Conservation (phyloP, 1,284 basidiomycete genomes). For the Moesziomyces globuligerus region DNA sequence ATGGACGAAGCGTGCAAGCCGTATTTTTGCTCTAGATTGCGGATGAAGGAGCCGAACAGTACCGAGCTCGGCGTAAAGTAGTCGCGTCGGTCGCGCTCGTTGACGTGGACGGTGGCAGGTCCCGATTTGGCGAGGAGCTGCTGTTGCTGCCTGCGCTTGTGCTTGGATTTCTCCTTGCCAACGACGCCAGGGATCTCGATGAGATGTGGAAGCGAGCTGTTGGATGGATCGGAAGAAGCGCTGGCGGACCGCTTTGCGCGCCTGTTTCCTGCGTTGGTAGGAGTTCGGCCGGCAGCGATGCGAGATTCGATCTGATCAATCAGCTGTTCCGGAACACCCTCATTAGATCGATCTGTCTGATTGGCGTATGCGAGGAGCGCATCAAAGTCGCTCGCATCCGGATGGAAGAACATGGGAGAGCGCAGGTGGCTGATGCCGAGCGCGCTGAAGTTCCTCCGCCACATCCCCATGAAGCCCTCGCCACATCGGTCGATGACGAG, state of each 20-base stretch:
- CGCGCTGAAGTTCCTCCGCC: conserved; percentile 49
- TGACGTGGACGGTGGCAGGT: conserved; percentile 46
- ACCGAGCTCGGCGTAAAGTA: conserved; percentile 63
- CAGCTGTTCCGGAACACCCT: conserved; percentile 32
- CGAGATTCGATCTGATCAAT: conserved; percentile 22
- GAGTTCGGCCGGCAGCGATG: conserved; percentile 1
- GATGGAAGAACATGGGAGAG: conserved; percentile 69
- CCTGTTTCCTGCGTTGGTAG: neutral
- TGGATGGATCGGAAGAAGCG: too few species aligned
- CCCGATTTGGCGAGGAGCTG: conserved; percentile 5
- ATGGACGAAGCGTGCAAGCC: conserved; percentile 40
- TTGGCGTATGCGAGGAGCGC: conserved; percentile 64
- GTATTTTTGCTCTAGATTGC: conserved; percentile 25
- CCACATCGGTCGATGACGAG: conserved; percentile 59
- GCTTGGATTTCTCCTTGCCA: conserved; percentile 67
- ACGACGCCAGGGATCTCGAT: conserved; percentile 66
- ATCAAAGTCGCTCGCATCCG: conserved; percentile 66
- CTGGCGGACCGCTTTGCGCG: conserved; percentile 1
- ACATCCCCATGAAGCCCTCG: conserved; percentile 54
- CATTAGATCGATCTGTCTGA: conserved; percentile 23
- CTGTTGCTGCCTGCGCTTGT: conserved; percentile 63
- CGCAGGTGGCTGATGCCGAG: conserved; percentile 63
- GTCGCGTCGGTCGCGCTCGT: conserved; percentile 67
- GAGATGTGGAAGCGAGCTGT: conserved; percentile 46
- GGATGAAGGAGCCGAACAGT: conserved; percentile 63